These are phyloP conservation scores for Diaporthe sp. DNA, from an alignment of 2,329 filamentous ascomycete species.

Conservation along the genomic window DNA sequence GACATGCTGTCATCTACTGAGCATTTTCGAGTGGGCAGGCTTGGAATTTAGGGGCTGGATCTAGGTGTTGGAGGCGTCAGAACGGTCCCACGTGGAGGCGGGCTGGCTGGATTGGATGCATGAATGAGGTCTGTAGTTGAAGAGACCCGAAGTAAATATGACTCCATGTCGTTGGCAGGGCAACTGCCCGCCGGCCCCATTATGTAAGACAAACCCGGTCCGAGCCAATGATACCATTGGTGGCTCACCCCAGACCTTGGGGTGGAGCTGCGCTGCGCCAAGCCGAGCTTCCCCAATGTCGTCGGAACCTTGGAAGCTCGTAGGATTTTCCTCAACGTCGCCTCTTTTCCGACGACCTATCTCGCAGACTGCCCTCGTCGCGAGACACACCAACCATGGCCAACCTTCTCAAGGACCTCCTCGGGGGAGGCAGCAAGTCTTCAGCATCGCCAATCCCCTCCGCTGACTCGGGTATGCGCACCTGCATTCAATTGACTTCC, in stretches of 20 bases:
- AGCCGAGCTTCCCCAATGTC: slow-evolving; percentile 31
- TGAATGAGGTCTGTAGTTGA: slow-evolving; percentile 1
- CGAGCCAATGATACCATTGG: slow-evolving; percentile 12
- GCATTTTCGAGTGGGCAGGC: slow-evolving; percentile 22
- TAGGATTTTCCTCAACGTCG: slow-evolving; percentile 38
- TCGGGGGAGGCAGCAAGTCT: slow-evolving; percentile 75
- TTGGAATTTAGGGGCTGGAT: neutral
- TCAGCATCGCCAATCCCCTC: slow-evolving; percentile 63
- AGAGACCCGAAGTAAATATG: neutral
- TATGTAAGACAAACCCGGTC: slow-evolving; percentile 12
- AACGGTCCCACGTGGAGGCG: neutral
- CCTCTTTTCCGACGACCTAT: slow-evolving; percentile 31
- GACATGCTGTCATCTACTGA: slow-evolving; percentile 40
- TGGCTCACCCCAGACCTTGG: neutral
- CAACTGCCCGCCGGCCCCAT: neutral
- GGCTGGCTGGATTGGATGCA: slow-evolving; percentile 2
- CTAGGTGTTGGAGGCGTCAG: neutral
- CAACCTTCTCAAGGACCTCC: slow-evolving; percentile 75
- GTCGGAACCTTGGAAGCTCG: slow-evolving; percentile 27
- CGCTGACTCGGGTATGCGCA: slow-evolving; percentile 74
- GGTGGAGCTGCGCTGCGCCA: slow-evolving; percentile 18
- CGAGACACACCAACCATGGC: slow-evolving; percentile 58
- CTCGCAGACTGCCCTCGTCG: slow-evolving; percentile 29
- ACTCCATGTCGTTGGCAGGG: slow-evolving; percentile 7
- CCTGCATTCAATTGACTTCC: slow-evolving; percentile 34